Percentiles rank a stretch among this genome's conserved stretches.
phyloP scores from a whole-genome alignment of 305 asterid genomes.

The Fraxinus greggii region DNA sequence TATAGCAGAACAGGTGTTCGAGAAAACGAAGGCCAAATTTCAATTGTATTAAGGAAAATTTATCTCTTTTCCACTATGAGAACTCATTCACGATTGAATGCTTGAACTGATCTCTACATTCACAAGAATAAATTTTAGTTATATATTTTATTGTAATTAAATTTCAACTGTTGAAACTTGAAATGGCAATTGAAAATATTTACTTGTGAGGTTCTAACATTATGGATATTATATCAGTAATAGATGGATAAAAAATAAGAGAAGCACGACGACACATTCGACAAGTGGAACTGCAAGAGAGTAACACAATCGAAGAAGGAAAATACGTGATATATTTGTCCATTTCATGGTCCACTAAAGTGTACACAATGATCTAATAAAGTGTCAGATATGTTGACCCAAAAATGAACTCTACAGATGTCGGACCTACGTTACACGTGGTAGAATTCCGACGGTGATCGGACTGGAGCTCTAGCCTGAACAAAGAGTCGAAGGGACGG shows the following conservation, averaged over 20 bases:
- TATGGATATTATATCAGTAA: neutral
- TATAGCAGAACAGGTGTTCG: conserved; percentile 94
- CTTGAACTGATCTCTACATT: neutral
- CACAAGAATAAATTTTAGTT: neutral
- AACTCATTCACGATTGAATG: neutral
- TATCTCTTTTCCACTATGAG: neutral
- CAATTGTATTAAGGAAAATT: conserved; percentile 43
- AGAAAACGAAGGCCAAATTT: conserved; percentile 89
- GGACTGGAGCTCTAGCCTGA: no score
- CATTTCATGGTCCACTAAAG: neutral
- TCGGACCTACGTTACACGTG: no score
- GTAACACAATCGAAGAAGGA: neutral
- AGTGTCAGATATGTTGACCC: no score
- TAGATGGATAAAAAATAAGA: neutral
- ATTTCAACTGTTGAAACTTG: neutral
- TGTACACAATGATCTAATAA: no score
- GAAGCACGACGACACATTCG: no score
- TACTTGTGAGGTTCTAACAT: neutral
- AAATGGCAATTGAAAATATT: neutral
- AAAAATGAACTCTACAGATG: no score
- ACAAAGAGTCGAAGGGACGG: no score
- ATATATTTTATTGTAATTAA: neutral
- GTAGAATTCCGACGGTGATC: no score
- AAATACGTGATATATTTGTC: neutral
- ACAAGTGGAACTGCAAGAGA: neutral